A percentile compares a stretch with the other conserved stretches of the same genome.
phyloP scores from a whole-genome alignment of 2,329 filamentous ascomycete species.

The Aspergillus neotritici region DNA sequence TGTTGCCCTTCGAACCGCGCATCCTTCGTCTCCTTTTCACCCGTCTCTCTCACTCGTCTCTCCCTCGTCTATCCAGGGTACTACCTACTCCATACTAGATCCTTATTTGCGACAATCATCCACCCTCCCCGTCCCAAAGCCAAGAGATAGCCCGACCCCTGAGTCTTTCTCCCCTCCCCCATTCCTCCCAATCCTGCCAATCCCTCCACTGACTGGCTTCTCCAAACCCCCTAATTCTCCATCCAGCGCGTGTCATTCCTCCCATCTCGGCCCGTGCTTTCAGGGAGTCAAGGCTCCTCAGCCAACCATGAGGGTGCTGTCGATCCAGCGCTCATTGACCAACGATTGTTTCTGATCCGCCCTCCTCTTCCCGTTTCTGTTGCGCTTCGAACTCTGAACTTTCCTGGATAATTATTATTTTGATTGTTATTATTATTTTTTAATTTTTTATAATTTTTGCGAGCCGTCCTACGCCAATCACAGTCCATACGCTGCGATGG shows the following conservation, averaged over 20 bases:
- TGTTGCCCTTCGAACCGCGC: no score
- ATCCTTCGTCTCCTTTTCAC: no score
- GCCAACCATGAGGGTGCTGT: slow-evolving; percentile 16
- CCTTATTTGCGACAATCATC: no score
- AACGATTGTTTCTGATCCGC: slow-evolving; percentile 15
- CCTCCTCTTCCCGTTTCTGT: slow-evolving; percentile 11
- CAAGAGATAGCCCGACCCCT: no score
- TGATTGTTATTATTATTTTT: slow-evolving; percentile 7
- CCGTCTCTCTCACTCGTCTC: no score
- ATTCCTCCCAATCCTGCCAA: no score
- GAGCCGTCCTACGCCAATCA: neutral
- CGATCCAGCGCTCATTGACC: slow-evolving; percentile 18
- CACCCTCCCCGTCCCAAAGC: no score
- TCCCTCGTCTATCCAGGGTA: no score
- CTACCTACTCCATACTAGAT: no score
- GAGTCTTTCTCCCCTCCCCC: no score
- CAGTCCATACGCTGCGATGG: slow-evolving; percentile 5
- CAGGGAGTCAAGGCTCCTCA: slow-evolving; percentile 5
- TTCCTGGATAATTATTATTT: slow-evolving; percentile 1
- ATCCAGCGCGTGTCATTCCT: slow-evolving; percentile 6
- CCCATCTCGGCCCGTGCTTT: slow-evolving; percentile 7
- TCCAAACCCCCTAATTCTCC: slow-evolving; percentile 3
- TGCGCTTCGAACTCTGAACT: slow-evolving; percentile 1
- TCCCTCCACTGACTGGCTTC: no score
- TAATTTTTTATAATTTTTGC: slow-evolving; percentile 1